Base-by-base conservation (phyloP, 192 early-diverging fungal species). In the Funneliformis mosseae region DNA sequence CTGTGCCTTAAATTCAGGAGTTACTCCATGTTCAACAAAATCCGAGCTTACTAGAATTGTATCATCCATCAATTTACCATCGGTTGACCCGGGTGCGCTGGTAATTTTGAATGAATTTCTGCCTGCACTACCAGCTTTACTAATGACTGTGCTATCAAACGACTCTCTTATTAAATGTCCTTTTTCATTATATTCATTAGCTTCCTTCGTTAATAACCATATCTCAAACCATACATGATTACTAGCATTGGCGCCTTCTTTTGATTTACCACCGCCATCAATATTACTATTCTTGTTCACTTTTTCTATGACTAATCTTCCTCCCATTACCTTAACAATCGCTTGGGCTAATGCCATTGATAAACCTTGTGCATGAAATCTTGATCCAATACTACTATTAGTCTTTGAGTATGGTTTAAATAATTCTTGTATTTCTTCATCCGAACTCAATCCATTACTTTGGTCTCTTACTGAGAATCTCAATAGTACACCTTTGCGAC, bases 331-430 rank as follows among this genome's bases (percentile, higher is more conserved):
- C n/a, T 45, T 70, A 70, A 70, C 21, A 42, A 70, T 70, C 42
- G 68, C 68, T 70, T 70, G 68, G 21, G 61, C 74, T 39, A 76
- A 63, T 62, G 74, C 74, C 74, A 76, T 76, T 18, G 55, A 59
- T 14, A 76, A 68, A 8, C 74, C 74, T 9, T 59, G 61, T 23
- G 74, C 74, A 28, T 76, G 74, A 76, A 76, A 76, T 23, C 74
- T 59, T 69, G 74, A 59, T 12, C 74, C 74, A n/a, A 76, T 59
- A 3, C 27, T 38, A 38, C 64, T 33, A 39, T 76, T 59, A 70
- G 74, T n/a, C 21, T 63, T 59, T 11, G 55, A 39, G 14, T 76
- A 76, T 70, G 74, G 74, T 41, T 76, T 76, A 63, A 76, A 76
- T 33, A 76, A 39, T 39, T 76, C 74, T 9, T 14, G 5, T 39